Percentiles rank a stretch among this genome's conserved stretches.
Evolutionary conservation across 441 rosid species (phyloP).

Genomic region (Populus hybrid): DNA sequence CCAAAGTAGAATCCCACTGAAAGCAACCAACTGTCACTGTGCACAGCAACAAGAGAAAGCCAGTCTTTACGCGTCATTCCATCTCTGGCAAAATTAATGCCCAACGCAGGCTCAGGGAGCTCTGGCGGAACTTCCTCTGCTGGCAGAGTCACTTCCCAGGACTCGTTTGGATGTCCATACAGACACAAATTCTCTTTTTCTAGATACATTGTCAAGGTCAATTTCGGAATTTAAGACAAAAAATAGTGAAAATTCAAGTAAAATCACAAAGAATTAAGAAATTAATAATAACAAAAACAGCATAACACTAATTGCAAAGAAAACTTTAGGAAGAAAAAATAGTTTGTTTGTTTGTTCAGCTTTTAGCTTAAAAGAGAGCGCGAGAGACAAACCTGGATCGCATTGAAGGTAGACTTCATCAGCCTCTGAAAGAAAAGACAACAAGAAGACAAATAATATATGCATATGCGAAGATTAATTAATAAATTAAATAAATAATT

Average conservation of each 20-base stretch:
- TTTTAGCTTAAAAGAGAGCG: background rate
- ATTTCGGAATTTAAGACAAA: background rate
- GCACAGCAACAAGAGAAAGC: slow-evolving; percentile 83
- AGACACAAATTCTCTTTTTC: slow-evolving; percentile 86
- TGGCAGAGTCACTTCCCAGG: slow-evolving; percentile 80
- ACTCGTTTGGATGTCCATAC: slow-evolving; percentile 69
- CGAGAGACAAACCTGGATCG: slow-evolving; percentile 55
- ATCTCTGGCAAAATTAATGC: slow-evolving; percentile 84
- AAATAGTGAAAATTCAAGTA: background rate
- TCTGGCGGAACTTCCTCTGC: slow-evolving; percentile 90
- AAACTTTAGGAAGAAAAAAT: background rate
- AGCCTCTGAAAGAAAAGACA: slow-evolving; percentile 44
- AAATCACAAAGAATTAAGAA: background rate
- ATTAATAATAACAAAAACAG: background rate
- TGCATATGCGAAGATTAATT: background rate
- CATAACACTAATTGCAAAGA: background rate
- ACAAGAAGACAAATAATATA: background rate
- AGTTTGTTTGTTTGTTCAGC: slow-evolving; percentile 8
- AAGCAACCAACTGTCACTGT: slow-evolving; percentile 81
- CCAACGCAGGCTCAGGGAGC: slow-evolving; percentile 85
- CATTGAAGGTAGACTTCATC: slow-evolving; percentile 74
- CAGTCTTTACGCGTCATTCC: slow-evolving; percentile 84
- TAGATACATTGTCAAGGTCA: slow-evolving; percentile 10
- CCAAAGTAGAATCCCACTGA: slow-evolving; percentile 81
- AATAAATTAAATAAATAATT: background rate